Base-by-base conservation (phyloP, 2,329 filamentous ascomycete genomes). In the Diaporthe australafricana region DNA sequence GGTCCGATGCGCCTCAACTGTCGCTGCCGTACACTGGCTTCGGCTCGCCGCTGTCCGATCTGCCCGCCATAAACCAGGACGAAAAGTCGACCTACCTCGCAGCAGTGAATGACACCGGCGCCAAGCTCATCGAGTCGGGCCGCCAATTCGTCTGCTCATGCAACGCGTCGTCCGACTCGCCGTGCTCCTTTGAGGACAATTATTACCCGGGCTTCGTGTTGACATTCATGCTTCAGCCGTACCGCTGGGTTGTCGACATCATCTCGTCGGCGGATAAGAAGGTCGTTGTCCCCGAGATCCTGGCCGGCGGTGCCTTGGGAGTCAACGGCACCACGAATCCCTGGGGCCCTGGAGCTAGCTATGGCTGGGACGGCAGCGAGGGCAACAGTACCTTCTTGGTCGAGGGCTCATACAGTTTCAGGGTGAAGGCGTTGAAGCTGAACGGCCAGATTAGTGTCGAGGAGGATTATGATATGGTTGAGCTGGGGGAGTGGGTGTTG, bases 11-110 rank as follows among this genome's bases (percentile, higher is more conserved):
- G 74, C 75, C n/a, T 77, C 83, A 27, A 76, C 77, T 9, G 70
- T 85, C 16, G 17, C 25, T 12, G 22, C 83, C 83, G 1, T 84
- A 84, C 74, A 77, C 81, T 32, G 83, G 82, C 22, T 74, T 82
- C 17, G 77, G 75, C 4, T 78, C 77, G 9, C 74, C 73, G 70
- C 74, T 80, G 75, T 68, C 72, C 35, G 67, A 75, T 4, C 68
- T 71, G 1, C 71, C 74, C 8, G 47, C 73, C 11, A 55, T 74
- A 32, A 66, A 70, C 25, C 67, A 76, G 56, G 48, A 68, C 60
- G 14, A 14, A 47, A 40, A 71, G 22, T 25, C 42, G 27, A 52
- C 38, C 12, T 25, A 63, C 62, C 22, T 30, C 38, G 35, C 7
- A 48, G 30, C 12, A 17, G 25, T 25, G 7, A 14, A 35, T 25